Percentiles rank a stretch among this genome's conserved stretches.
Evolutionary conservation across 2,329 filamentous ascomycete genomes (phyloP).

Genomic region (Lasiodiplodia hormozganensis): DNA sequence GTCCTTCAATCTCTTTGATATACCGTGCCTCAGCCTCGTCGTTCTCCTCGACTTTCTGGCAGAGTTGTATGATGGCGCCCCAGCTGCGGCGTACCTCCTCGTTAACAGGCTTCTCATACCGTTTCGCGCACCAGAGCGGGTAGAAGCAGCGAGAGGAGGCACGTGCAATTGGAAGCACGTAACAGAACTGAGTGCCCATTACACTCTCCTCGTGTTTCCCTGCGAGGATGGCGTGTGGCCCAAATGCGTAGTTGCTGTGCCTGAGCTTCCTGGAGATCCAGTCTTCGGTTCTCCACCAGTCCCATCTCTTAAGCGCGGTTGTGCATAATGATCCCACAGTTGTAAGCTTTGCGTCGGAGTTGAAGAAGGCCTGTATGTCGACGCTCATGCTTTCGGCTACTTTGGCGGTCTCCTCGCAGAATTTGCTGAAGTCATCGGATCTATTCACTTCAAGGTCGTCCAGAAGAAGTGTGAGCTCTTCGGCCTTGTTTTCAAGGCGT

Average conservation of each 20-base stretch:
- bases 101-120: not conserved
- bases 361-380: not conserved
- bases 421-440: no score
- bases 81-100: no score
- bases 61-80: no score
- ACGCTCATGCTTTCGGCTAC: not conserved
- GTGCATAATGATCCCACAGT: not conserved
- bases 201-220: not conserved
- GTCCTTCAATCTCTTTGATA: no score
- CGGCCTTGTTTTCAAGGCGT: not conserved
- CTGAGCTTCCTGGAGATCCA: not conserved
- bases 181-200: not conserved
- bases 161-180: not conserved
- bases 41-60: no score
- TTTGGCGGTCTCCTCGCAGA: no score
- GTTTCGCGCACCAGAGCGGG: not conserved
- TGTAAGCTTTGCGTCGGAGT: not conserved
- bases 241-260: not conserved
- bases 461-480: not conserved
- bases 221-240: constrained; percentile 1
- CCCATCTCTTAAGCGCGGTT: not conserved
- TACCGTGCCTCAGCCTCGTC: no score
- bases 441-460: not conserved
- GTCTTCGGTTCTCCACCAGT: not conserved
- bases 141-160: not conserved